A percentile compares a stretch with the other conserved stretches of the same genome.
Evolutionary conservation across 2,329 filamentous ascomycete species (phyloP).

Genomic region (Domatiomyces globalis): DNA sequence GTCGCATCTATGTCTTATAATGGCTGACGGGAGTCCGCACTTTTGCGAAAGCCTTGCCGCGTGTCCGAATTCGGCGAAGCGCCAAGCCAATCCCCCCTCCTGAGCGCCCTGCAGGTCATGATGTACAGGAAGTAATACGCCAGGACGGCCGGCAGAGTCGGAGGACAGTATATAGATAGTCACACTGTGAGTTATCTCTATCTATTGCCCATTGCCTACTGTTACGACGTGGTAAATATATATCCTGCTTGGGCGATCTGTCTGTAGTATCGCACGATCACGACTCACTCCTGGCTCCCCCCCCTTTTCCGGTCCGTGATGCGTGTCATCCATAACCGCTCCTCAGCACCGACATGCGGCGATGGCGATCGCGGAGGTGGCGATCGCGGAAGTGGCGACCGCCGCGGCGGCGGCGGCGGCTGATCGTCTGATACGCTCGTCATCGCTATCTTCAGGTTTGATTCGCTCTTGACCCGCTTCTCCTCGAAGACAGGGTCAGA

Average conservation of each 20-base stretch:
- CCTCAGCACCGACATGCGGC: neutral
- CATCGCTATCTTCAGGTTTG: neutral
- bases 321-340: neutral
- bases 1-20: neutral
- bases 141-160: too few relatives aligned
- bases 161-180: too few relatives aligned
- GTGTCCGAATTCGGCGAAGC: neutral
- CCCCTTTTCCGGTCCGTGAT: neutral
- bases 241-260: too few relatives aligned
- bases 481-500: slow-evolving; percentile 26
- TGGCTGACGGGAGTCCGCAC: neutral
- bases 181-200: too few relatives aligned
- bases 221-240: neutral
- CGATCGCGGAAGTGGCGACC: neutral
- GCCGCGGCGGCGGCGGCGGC: too few relatives aligned
- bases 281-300: neutral
- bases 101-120: too few relatives aligned
- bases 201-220: too few relatives aligned
- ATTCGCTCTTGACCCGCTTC: neutral
- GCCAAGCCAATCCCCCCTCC: too few relatives aligned
- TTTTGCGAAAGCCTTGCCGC: neutral
- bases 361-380: neutral
- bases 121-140: too few relatives aligned
- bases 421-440: neutral
- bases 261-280: too few relatives aligned